These are phyloP conservation scores for Sphagnum tenellum DNA, from an alignment of 225 moss, liverwort and hornwort genomes.

Conservation along the genomic window DNA sequence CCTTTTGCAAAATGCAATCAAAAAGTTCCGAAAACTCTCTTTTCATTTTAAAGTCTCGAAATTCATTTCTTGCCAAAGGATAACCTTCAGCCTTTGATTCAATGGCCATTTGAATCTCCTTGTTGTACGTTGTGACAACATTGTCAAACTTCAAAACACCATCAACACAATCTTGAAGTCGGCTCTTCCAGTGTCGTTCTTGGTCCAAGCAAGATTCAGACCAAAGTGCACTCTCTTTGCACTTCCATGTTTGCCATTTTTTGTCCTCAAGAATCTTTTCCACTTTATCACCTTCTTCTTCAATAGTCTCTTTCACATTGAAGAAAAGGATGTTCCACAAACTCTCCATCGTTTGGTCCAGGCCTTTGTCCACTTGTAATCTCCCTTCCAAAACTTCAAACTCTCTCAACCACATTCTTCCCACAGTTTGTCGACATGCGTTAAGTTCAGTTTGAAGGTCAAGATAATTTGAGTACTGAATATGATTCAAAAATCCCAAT, in stretches of 20 bases:
- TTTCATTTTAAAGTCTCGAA: not conserved
- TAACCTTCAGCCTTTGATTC: not conserved
- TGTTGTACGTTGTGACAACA: slow-evolving; percentile 4
- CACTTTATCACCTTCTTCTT: slow-evolving; percentile 2
- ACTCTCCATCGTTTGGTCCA: not conserved
- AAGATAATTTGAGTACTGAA: not conserved
- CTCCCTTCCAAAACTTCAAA: not conserved
- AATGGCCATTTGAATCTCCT: slow-evolving; percentile 5
- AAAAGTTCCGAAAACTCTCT: not conserved
- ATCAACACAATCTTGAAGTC: slow-evolving; percentile 1
- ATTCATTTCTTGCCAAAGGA: not conserved
- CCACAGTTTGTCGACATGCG: not conserved
- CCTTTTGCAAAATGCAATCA: slow-evolving; percentile 6
- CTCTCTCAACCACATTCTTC: not conserved
- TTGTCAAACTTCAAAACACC: slow-evolving; percentile 6
- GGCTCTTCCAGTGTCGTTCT: slow-evolving; percentile 2
- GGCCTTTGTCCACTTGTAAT: not conserved
- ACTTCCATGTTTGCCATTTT: slow-evolving; percentile 10
- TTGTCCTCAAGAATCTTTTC: not conserved
- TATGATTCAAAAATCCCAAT: not conserved
- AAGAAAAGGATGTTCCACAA: not conserved
- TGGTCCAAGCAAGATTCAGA: not conserved
- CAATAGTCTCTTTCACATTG: not conserved
- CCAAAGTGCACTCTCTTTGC: slow-evolving; percentile 2
- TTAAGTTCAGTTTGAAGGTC: not conserved